A percentile compares a stretch with the other conserved stretches of the same genome.
These are phyloP conservation scores for Vairimorpha ceranae DNA, from an alignment of 371 early-diverging fungal species.

Conservation along the genomic window DNA sequence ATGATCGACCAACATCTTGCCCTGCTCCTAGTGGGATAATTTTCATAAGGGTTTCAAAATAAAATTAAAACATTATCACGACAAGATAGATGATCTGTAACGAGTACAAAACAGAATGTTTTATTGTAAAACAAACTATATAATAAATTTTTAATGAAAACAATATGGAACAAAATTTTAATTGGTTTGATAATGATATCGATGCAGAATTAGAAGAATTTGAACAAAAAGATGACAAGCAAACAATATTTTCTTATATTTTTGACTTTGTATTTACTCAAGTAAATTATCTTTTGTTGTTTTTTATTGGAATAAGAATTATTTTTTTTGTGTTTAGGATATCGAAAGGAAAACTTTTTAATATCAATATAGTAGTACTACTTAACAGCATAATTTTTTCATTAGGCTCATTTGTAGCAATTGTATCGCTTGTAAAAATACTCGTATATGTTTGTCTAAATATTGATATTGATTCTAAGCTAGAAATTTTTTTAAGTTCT, in stretches of 20 bases:
- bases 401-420: constrained; percentile 17
- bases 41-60: constrained; percentile 37
- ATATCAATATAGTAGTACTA: constrained; percentile 10
- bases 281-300: constrained; percentile 15
- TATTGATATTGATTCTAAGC: constrained; percentile 12
- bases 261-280: neutral
- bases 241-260: neutral
- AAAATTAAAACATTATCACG: too few relatives aligned
- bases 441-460: constrained; percentile 30
- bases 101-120: neutral
- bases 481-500: neutral
- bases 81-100: too few relatives aligned
- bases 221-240: neutral
- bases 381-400: constrained; percentile 8
- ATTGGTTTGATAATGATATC: constrained; percentile 20
- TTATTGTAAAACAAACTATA: neutral
- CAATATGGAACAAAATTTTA: constrained; percentile 8
- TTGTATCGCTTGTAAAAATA: neutral
- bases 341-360: constrained; percentile 9
- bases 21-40: constrained; percentile 66
- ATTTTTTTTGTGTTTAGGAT: constrained; percentile 32
- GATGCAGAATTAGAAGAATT: constrained; percentile 7
- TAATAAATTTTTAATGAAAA: neutral
- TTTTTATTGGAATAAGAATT: constrained; percentile 9
- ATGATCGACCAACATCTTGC: constrained; percentile 83